These are phyloP conservation scores for Vanrija sp. DNA, from an alignment of 1,284 basidiomycete species.

Conservation along the genomic window DNA sequence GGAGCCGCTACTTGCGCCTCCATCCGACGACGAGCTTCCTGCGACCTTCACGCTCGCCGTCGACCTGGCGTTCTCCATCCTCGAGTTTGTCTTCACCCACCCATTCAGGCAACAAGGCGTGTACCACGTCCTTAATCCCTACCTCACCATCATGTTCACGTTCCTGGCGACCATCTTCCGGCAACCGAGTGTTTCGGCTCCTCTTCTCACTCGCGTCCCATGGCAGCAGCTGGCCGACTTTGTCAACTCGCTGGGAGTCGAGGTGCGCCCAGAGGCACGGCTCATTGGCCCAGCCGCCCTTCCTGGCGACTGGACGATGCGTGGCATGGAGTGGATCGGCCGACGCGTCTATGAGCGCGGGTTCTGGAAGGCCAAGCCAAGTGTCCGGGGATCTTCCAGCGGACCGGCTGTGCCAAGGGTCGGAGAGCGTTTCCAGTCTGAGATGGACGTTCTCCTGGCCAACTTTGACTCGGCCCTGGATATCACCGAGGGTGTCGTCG, in stretches of 20 bases:
- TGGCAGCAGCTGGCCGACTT: conserved; percentile 74
- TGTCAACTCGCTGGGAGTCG: conserved; percentile 53
- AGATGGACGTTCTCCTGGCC: conserved; percentile 73
- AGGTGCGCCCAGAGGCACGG: conserved; percentile 57
- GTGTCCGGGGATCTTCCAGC: conserved; percentile 34
- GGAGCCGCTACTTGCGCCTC: conserved; percentile 6
- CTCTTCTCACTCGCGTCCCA: conserved; percentile 73
- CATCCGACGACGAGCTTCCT: conserved; percentile 51
- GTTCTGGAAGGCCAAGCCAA: conserved; percentile 65
- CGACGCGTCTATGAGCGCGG: conserved; percentile 83
- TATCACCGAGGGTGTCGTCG: conserved; percentile 70
- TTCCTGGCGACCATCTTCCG: conserved; percentile 76
- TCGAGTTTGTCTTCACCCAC: conserved; percentile 66
- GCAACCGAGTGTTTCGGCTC: conserved; percentile 58
- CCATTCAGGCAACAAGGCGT: conserved; percentile 59
- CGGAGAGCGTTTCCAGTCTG: conserved; percentile 52
- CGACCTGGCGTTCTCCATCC: conserved; percentile 73
- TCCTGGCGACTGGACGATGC: conserved; percentile 90
- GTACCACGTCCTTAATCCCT: conserved; percentile 72
- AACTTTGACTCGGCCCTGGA: conserved; percentile 53
- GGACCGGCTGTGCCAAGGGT: conserved; percentile 52
- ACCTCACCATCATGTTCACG: conserved; percentile 78
- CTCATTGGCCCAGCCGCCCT: conserved; percentile 60
- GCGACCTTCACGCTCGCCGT: conserved; percentile 67
- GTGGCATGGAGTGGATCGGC: conserved; percentile 93